Percentiles rank a stretch among this genome's conserved stretches.
Evolutionary conservation across 495 filamentous ascomycete genomes (phyloP).

Genomic region (Penicillium desertorum): DNA sequence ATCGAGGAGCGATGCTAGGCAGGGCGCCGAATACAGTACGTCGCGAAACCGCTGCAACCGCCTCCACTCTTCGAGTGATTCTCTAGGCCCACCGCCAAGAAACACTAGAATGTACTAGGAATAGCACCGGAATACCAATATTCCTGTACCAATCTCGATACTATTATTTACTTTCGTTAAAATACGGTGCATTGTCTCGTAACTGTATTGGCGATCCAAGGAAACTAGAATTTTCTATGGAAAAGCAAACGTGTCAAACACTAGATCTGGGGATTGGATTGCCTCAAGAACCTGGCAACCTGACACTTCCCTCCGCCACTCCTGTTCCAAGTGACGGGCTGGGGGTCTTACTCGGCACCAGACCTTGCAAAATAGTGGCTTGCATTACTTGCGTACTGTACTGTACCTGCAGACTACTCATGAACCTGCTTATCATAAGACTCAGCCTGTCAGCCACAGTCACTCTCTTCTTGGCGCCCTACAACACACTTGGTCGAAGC

Average conservation of each 20-base stretch:
- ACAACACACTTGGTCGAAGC: too few relatives aligned
- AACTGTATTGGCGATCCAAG: background rate
- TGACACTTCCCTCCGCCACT: slow-evolving; percentile 12
- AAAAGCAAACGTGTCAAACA: slow-evolving; percentile 17
- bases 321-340: slow-evolving; percentile 18
- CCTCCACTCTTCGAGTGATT: background rate
- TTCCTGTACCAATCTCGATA: background rate
- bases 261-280: slow-evolving; percentile 1
- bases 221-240: slow-evolving; percentile 13
- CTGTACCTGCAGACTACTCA: slow-evolving; percentile 20
- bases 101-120: background rate
- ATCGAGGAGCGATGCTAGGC: too few relatives aligned
- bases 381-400: slow-evolving; percentile 11
- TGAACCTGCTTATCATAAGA: slow-evolving; percentile 24
- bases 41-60: too few relatives aligned
- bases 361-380: slow-evolving; percentile 20
- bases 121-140: background rate
- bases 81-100: background rate
- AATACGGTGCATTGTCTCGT: background rate
- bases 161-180: background rate
- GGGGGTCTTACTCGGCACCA: slow-evolving; percentile 17
- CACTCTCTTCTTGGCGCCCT: slow-evolving; percentile 10
- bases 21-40: too few relatives aligned
- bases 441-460: slow-evolving; percentile 23
- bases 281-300: slow-evolving; percentile 18